Evolutionary conservation across 1,284 basidiomycete genomes (phyloP), one percentile per base, ranked within the genome.

Genomic region (Hemileia vastatrix): DNA sequence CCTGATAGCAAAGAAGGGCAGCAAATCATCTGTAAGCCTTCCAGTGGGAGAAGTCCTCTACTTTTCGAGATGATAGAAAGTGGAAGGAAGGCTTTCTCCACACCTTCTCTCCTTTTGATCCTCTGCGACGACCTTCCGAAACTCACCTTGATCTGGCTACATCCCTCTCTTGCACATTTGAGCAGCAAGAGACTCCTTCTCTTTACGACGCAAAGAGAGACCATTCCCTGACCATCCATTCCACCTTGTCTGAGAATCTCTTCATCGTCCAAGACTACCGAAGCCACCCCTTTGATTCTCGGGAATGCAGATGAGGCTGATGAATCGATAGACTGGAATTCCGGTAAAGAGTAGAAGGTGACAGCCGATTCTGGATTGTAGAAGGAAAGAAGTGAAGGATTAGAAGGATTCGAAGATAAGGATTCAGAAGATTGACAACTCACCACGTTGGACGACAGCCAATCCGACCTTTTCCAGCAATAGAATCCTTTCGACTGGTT

Each of bases 201-300:
- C 32, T 70, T 67, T 3, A 73, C 65, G 23, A 75, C 51, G 57
- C 71, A 72, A 52, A 75, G 52, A 51, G 69, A 70, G 51, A 69
- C 68, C 66, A 66, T 67, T 6, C 68, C 68, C 15, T 64, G 65
- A 3, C 60, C 66, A 40, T 69, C 68, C 0, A 64, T 50, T 11
- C 68, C 68, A 6, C 60, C 32, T 4, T 54, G 57, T 31, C 61
- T 21, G 9, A 63, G 53, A 1, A 63, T 36, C 53, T 69, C 68
- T 6, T 65, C 65, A 52, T 69, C 68, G 49, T 69, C 68, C 4
- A 68, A 58, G 1, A 67, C 58, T 47, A 67, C 50, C 9, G 68
- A 66, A 32, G 65, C 68, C 51, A 69, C 66, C 1, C 66, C 65
- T 27, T 67, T 48, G 11, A 60, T 67, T 2, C 65, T 62, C 18